A percentile compares a stretch with the other conserved stretches of the same genome.
phyloP scores from a whole-genome alignment of 768 basidiomycete genomes.

The Agrocybe pediades region DNA sequence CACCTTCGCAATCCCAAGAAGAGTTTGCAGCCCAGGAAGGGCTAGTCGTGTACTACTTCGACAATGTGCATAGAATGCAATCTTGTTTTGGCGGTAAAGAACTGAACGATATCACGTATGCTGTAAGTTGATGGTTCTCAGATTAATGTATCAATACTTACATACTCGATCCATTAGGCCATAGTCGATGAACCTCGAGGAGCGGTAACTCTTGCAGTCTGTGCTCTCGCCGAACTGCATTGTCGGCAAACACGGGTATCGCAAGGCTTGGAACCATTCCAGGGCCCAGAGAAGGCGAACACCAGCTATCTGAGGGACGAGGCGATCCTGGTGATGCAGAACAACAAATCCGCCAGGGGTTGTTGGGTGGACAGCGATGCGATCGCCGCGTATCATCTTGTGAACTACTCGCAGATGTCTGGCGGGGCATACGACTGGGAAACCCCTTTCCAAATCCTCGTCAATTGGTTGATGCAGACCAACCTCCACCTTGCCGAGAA shows the following conservation, averaged over 20 bases:
- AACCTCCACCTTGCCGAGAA: slow-evolving; percentile 66
- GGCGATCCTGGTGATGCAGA: slow-evolving; percentile 62
- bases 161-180: slow-evolving; percentile 39
- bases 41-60: slow-evolving; percentile 75
- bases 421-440: slow-evolving; percentile 74
- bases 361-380: slow-evolving; percentile 69
- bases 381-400: slow-evolving; percentile 75
- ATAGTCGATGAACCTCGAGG: slow-evolving; percentile 70
- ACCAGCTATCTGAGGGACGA: slow-evolving; percentile 69
- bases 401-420: slow-evolving; percentile 71
- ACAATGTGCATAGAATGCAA: slow-evolving; percentile 66
- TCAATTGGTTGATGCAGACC: slow-evolving; percentile 75
- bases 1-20: slow-evolving; percentile 25
- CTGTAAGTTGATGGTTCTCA: slow-evolving; percentile 43
- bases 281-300: slow-evolving; percentile 55
- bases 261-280: slow-evolving; percentile 60
- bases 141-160: background rate
- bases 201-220: slow-evolving; percentile 70
- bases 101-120: slow-evolving; percentile 64
- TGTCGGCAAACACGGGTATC: slow-evolving; percentile 61
- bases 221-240: slow-evolving; percentile 76
- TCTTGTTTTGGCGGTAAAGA: slow-evolving; percentile 64
- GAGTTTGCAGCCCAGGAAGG: slow-evolving; percentile 52
- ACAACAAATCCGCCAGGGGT: slow-evolving; percentile 53
- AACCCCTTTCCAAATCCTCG: slow-evolving; percentile 65